These are phyloP conservation scores for Starmerella tilneyi DNA, from an alignment of 805 yeast genomes.

Conservation along the genomic window DNA sequence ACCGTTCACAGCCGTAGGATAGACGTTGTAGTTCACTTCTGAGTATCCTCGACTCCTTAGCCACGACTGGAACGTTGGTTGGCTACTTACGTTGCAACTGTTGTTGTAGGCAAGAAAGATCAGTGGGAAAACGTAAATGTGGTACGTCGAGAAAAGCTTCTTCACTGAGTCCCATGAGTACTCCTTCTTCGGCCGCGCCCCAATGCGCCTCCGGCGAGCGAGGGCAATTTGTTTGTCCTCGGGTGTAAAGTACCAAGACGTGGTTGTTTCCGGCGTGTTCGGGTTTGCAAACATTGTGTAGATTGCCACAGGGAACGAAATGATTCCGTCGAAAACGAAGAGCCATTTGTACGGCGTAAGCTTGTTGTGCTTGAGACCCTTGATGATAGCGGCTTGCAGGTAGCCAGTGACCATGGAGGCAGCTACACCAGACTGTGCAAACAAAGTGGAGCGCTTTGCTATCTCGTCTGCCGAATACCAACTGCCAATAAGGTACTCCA, in stretches of 20 bases:
- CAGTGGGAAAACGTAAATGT: constrained; percentile 38
- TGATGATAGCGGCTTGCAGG: constrained; percentile 45
- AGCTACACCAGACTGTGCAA: constrained; percentile 28
- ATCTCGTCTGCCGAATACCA: constrained; percentile 30
- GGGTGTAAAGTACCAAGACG: constrained; percentile 37
- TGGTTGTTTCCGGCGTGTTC: constrained; percentile 39
- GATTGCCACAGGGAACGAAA: constrained; percentile 38
- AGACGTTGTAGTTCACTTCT: constrained; percentile 34
- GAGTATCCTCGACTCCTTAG: constrained; percentile 34
- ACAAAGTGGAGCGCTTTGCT: constrained; percentile 28
- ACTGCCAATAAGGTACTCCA: constrained; percentile 27
- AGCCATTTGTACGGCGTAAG: constrained; percentile 39
- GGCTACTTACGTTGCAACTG: constrained; percentile 32
- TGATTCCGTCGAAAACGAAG: constrained; percentile 39
- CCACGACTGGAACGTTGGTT: constrained; percentile 41
- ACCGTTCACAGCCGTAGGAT: constrained; percentile 36
- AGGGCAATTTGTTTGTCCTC: constrained; percentile 37
- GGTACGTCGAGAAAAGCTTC: constrained; percentile 38
- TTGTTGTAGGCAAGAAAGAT: constrained; percentile 36
- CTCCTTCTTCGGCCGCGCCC: constrained; percentile 9
- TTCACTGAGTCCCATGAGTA: constrained; percentile 35
- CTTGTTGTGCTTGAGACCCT: constrained; percentile 27
- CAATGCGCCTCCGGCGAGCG: constrained; percentile 32
- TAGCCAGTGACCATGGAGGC: constrained; percentile 47
- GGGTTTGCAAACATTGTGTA: constrained; percentile 40